Conservation (phyloP, 495 filamentous ascomycete species). For the Annulohypoxylon stygium region DNA sequence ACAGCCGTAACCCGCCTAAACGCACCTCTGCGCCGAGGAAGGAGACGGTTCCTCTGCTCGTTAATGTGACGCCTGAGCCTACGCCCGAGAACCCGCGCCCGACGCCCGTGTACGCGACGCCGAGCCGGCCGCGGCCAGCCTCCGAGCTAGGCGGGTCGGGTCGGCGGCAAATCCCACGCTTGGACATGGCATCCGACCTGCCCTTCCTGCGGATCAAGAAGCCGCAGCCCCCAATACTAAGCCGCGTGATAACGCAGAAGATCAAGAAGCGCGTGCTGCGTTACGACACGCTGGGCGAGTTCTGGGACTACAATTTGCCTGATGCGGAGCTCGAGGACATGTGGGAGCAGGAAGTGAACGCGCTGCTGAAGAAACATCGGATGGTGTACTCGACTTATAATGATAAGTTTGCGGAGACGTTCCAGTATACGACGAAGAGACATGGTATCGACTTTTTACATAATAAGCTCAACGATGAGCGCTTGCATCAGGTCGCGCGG, state of each 20-base stretch:
- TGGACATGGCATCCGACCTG: conserved; percentile 70
- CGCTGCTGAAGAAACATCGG: conserved; percentile 28
- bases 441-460: conserved; percentile 34
- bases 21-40: conserved; percentile 31
- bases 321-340: conserved; percentile 69
- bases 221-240: conserved; percentile 72
- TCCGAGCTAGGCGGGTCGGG: conserved; percentile 59
- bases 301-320: conserved; percentile 48
- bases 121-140: conserved; percentile 60
- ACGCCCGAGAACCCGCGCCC: conserved; percentile 49
- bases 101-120: conserved; percentile 57
- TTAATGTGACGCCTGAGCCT: conserved; percentile 42
- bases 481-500: conserved; percentile 52
- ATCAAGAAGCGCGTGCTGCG: conserved; percentile 56
- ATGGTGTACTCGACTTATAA: neutral
- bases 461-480: conserved; percentile 35
- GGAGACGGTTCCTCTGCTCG: conserved; percentile 51
- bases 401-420: conserved; percentile 8
- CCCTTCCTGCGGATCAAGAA: conserved; percentile 79
- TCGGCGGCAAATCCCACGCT: conserved; percentile 69
- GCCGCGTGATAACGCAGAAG: conserved; percentile 68
- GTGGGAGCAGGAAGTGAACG: conserved; percentile 63
- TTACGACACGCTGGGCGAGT: conserved; percentile 32
- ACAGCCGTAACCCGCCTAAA: conserved; percentile 23
- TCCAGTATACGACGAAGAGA: neutral